phyloP scores from a whole-genome alignment of 73 alveolate genomes.

The Durusdinium trenchii region DNA sequence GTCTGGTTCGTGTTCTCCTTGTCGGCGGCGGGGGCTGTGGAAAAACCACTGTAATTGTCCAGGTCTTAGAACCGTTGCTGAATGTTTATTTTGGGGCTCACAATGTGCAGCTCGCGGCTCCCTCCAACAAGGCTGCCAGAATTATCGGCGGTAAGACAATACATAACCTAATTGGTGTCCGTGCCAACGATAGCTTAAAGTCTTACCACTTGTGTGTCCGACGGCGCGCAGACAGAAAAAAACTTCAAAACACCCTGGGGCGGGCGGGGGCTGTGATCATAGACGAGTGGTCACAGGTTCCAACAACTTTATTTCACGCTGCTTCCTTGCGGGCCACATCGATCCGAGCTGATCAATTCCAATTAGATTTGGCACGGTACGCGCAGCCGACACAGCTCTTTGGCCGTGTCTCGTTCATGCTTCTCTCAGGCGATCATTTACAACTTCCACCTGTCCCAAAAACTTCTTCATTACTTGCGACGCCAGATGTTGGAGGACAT shows the following conservation, averaged over 20 bases:
- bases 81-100: neutral
- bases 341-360: neutral
- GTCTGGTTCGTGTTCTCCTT: neutral
- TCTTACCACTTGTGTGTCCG: neutral
- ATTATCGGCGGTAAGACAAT: neutral
- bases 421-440: conserved; percentile 7
- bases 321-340: conserved; percentile 20
- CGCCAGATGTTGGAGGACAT: neutral
- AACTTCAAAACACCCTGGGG: neutral
- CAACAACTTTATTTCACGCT: neutral
- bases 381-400: neutral
- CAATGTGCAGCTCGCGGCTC: neutral
- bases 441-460: conserved; percentile 45
- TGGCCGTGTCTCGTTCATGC: neutral
- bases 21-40: conserved; percentile 70
- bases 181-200: neutral
- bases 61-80: neutral
- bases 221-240: neutral
- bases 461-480: neutral
- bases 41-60: neutral
- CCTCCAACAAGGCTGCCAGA: conserved; percentile 46
- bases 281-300: conserved; percentile 1
- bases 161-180: neutral
- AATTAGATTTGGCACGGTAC: neutral
- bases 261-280: neutral